phyloP scores from a whole-genome alignment of 495 filamentous ascomycete species.

The Trichoderma reesei region DNA sequence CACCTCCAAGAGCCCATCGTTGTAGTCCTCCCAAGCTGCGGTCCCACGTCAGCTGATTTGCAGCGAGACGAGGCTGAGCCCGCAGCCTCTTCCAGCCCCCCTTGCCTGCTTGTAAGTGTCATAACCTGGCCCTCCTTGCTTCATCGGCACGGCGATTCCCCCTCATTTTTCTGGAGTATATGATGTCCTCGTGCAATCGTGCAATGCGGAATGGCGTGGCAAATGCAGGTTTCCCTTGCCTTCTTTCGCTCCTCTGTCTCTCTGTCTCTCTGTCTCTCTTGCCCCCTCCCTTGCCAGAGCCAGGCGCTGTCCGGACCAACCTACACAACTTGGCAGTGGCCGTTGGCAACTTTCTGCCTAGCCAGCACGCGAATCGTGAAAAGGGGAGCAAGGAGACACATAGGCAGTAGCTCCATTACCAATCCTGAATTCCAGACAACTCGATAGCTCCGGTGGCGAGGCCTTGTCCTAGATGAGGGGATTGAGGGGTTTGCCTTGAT shows the following conservation, averaged over 20 bases:
- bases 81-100: background rate
- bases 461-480: background rate
- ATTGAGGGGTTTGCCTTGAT: too few species aligned
- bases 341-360: background rate
- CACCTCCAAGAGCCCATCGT: background rate
- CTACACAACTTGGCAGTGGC: background rate
- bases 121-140: too few species aligned
- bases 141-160: background rate
- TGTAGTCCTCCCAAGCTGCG: background rate
- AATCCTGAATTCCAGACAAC: background rate
- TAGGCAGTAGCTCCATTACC: background rate
- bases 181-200: background rate
- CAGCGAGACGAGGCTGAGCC: constrained; percentile 4
- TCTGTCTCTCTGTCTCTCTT: background rate
- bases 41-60: constrained; percentile 8
- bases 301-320: background rate
- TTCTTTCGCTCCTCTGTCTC: too few species aligned
- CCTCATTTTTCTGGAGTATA: background rate
- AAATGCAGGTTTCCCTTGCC: background rate
- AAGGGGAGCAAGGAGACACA: too few species aligned
- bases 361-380: background rate
- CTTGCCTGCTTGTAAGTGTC: background rate
- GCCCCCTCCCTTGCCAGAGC: background rate
- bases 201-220: background rate
- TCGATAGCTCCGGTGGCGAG: background rate